A percentile compares a stretch with the other conserved stretches of the same genome.
Conservation (phyloP, 2,329 filamentous ascomycete species). For the Colletotrichum lentis region DNA sequence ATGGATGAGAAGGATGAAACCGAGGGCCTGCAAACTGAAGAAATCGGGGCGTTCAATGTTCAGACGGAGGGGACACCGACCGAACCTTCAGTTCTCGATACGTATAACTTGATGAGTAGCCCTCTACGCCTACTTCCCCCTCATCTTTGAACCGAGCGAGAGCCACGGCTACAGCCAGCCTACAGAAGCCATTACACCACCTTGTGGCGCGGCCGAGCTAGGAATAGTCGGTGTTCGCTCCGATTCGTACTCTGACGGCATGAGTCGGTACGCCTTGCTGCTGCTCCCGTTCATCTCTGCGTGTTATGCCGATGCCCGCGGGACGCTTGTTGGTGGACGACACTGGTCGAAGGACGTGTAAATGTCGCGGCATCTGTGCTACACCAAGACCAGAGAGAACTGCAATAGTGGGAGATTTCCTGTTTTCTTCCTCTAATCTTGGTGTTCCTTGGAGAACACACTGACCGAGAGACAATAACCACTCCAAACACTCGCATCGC, state of each 20-base stretch:
- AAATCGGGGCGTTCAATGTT: too few relatives aligned
- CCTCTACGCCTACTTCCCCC: background rate
- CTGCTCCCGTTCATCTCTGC: background rate
- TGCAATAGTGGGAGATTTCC: too few relatives aligned
- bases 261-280: background rate
- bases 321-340: background rate
- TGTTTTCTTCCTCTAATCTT: too few relatives aligned
- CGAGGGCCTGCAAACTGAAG: too few relatives aligned
- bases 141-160: conserved; percentile 4
- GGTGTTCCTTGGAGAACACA: too few relatives aligned
- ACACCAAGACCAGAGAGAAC: background rate
- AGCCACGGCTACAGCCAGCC: too few relatives aligned
- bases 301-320: background rate
- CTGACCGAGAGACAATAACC: too few relatives aligned
- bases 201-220: background rate
- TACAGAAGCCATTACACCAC: background rate
- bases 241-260: background rate
- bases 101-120: too few relatives aligned
- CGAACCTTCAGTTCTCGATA: too few relatives aligned
- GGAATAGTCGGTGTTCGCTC: background rate
- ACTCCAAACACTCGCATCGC: too few relatives aligned
- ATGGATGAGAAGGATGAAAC: background rate
- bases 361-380: too few relatives aligned
- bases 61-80: too few relatives aligned
- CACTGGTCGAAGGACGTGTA: rapidly evolving